Evolutionary conservation across 1,284 basidiomycete genomes (phyloP), one percentile per base, ranked within the genome.

Genomic region (Uromyces viciae-fabae): DNA sequence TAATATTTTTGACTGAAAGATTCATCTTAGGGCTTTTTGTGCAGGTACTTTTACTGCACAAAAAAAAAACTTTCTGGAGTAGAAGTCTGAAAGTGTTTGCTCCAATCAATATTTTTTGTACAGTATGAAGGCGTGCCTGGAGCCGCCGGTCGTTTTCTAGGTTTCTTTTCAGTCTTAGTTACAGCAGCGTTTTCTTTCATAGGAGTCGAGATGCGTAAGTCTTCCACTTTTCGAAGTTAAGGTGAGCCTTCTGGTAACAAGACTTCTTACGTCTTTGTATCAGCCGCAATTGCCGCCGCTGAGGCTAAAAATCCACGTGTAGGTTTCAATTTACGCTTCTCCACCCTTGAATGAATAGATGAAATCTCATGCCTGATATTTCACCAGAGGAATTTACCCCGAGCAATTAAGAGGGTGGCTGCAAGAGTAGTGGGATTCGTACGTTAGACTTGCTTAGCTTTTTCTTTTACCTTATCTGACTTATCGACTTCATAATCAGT

Each of bases 231-330:
- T 2, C 33, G 17, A 8, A 38, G 4, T 58, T 19, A 42, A 36
- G 3, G 9, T 40, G 49, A 38, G 38, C 22, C n/a, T 22, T 28
- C 25, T 2, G 17, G 31, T 4, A 2, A 2, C 73, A 54, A 7
- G 36, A n/a, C 15, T 33, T 52, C n/a, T 15, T n/a, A n/a, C n/a
- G 33, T 0, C 11, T 43, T 3, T 31, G 58, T 17, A 40, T 8
- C 1, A 81, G 79, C 79, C 40, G 79, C 79, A 8, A 81, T 81
- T 49, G 79, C 79, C 22, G 79, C 79, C 19, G 79, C 79, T 36
- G 79, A 81, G 46, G 79, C 79, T 14, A 74, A 81, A 68, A 75
- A 81, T 66, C 79, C 79, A 74, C 42, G 72, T 38, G 77, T 80
- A n/a, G 25, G 78, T 77, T n/a, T n/a, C n/a, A n/a, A n/a, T n/a